Conservation (phyloP, 108 stramenopile genomes). For the Mediolabrus comicus region DNA sequence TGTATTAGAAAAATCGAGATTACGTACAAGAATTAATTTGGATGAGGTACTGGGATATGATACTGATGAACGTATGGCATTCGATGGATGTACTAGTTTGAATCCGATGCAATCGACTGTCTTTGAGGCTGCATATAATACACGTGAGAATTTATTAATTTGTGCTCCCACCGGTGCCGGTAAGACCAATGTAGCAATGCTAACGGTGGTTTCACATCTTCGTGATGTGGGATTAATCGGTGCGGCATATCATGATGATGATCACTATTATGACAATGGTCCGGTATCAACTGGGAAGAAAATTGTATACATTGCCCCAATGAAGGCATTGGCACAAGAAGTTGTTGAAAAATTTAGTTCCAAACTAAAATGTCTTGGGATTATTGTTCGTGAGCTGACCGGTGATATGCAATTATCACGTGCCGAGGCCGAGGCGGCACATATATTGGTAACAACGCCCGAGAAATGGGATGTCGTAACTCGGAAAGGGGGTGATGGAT, state of each 20-base stretch:
- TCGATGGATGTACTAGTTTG: conserved; percentile 72
- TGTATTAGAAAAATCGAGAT: conserved; percentile 47
- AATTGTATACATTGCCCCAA: conserved; percentile 98
- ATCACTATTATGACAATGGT: conserved; percentile 32
- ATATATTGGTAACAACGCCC: conserved; percentile 83
- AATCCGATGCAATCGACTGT: conserved; percentile 95
- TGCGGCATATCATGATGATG: conserved; percentile 14
- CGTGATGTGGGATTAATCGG: conserved; percentile 77
- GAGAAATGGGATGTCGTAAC: conserved; percentile 90
- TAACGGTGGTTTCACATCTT: conserved; percentile 83
- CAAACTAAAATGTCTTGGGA: conserved; percentile 82
- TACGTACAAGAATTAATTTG: conserved; percentile 55
- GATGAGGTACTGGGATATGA: conserved; percentile 55
- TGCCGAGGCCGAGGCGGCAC: conserved; percentile 87
- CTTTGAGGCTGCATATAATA: conserved; percentile 88
- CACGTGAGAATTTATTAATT: conserved; percentile 92
- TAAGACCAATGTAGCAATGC: conserved; percentile 98
- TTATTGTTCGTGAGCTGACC: conserved; percentile 94
- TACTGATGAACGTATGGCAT: conserved; percentile 55
- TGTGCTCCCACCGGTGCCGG: conserved; percentile 98
- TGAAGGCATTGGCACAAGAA: conserved; percentile 99
- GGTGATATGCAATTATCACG: conserved; percentile 98
- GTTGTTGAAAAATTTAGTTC: conserved; percentile 96
- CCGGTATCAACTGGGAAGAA: conserved; percentile 63
- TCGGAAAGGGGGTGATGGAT: conserved; percentile 86